Conservation (phyloP, 2,329 filamentous ascomycete genomes). For the Aureobasidium melanogenum region DNA sequence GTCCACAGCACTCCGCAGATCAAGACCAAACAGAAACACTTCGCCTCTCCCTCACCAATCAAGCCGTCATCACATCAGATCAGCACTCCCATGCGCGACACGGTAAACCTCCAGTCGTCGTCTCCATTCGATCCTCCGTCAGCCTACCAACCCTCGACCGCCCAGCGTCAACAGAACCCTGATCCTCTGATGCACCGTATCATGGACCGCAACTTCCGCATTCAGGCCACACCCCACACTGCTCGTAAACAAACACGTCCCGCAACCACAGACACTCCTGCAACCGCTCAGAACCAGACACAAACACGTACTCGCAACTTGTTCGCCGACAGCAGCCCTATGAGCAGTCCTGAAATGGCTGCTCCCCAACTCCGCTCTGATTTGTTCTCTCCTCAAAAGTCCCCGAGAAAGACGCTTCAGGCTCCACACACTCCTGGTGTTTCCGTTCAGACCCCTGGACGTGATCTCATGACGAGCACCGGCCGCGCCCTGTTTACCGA, state of each 20-base stretch:
- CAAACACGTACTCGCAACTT: constrained; percentile 6
- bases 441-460: constrained; percentile 65
- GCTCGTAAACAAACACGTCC: constrained; percentile 33
- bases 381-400: constrained; percentile 49
- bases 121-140: constrained; percentile 45
- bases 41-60: constrained; percentile 16
- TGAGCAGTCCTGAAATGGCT: constrained; percentile 57
- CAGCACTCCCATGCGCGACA: constrained; percentile 12
- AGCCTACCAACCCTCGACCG: constrained; percentile 31
- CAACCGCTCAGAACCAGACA: constrained; percentile 26
- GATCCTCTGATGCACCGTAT: constrained; percentile 83
- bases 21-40: constrained; percentile 12
- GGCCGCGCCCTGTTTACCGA: constrained; percentile 28
- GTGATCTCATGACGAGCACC: constrained; percentile 28
- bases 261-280: constrained; percentile 24
- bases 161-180: constrained; percentile 36
- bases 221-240: constrained; percentile 83
- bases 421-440: constrained; percentile 68
- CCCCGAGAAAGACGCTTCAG: constrained; percentile 12
- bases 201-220: constrained; percentile 90
- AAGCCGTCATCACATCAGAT: constrained; percentile 16
- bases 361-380: constrained; percentile 78
- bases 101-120: constrained; percentile 22
- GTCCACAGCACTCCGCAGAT: constrained; percentile 51
- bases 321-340: constrained; percentile 34